Evolutionary conservation across 108 stramenopile species (phyloP), one percentile per base, ranked within the genome.

Genomic region (Bacterosira constricta): DNA sequence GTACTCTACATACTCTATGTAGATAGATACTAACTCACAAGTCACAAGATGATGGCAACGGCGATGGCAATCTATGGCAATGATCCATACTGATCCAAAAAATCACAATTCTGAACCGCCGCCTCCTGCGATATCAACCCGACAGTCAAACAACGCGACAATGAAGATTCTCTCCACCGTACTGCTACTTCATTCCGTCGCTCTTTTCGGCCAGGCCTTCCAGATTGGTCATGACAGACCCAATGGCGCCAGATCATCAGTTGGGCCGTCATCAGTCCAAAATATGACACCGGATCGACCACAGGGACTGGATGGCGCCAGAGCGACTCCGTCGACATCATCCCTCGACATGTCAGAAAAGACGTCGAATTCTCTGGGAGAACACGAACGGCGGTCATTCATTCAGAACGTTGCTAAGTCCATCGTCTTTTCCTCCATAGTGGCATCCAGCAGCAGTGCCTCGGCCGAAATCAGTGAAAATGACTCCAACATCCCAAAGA

Each of bases 401-500:
- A 50, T 65, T 32, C 47, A 51, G 32, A 25, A 49, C 8, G 15
- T 62, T 26, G 68, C 12, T 13, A 25, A 34, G 7, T 47, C 58
- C 26, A 21, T 62, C 23, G 59, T 42, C 3, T 18, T 21, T 26
- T 47, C 37, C n/a, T 42, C 45, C n/a, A 12, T 46, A 20, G 1
- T 65, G 13, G 50, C 52, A 12, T 51, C 0, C 8, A 45, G 41
- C 30, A 38, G 30, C 1, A 20, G 26, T 15, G 23, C 38, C 8
- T 21, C 62, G 7, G 47, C 63, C 6, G 62, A 59, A 1, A 26
- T 20, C 25, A 31, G 30, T 26, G 25, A 15, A 18, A 69, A 65
- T 21, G 51, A 29, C 50, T n/a, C n/a, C n/a, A n/a, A n/a, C 71
- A 63, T 13, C 75, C 83, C 34, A 56, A 36, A 49, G 36, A 55